Conservation (phyloP, 495 filamentous ascomycete genomes). For the Pyrenula massariospora region DNA sequence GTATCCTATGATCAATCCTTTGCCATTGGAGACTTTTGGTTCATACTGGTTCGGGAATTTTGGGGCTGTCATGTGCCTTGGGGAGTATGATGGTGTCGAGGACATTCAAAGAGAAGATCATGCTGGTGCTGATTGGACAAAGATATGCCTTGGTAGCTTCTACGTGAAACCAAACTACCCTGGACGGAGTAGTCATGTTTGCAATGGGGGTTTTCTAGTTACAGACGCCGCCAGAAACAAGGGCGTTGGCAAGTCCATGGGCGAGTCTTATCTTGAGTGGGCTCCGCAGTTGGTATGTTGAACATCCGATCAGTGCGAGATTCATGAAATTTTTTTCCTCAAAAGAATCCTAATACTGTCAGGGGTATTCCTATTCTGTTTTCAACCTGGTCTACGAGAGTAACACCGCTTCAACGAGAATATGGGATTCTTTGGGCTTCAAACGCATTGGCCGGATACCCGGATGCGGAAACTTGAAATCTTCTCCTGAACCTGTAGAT, state of each 20-base stretch:
- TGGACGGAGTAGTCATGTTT: constrained; percentile 88
- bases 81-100: constrained; percentile 57
- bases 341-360: neutral
- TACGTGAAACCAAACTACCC: constrained; percentile 98
- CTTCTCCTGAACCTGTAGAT: constrained; percentile 70
- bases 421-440: constrained; percentile 97
- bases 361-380: constrained; percentile 90
- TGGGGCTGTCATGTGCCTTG: constrained; percentile 84
- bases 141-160: constrained; percentile 82
- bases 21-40: constrained; percentile 65
- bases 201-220: constrained; percentile 91
- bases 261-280: constrained; percentile 90
- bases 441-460: constrained; percentile 91
- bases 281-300: constrained; percentile 66
- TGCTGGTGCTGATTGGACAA: constrained; percentile 63
- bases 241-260: constrained; percentile 87
- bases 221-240: constrained; percentile 81
- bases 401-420: constrained; percentile 85
- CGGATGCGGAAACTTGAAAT: constrained; percentile 73
- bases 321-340: too few species aligned
- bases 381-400: constrained; percentile 99
- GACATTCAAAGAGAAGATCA: constrained; percentile 43
- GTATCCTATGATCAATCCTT: constrained; percentile 79
- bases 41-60: constrained; percentile 96
- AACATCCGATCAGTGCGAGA: too few species aligned